phyloP scores from a whole-genome alignment of 1,284 basidiomycete species.

The Sanghuangporus weigelae region DNA sequence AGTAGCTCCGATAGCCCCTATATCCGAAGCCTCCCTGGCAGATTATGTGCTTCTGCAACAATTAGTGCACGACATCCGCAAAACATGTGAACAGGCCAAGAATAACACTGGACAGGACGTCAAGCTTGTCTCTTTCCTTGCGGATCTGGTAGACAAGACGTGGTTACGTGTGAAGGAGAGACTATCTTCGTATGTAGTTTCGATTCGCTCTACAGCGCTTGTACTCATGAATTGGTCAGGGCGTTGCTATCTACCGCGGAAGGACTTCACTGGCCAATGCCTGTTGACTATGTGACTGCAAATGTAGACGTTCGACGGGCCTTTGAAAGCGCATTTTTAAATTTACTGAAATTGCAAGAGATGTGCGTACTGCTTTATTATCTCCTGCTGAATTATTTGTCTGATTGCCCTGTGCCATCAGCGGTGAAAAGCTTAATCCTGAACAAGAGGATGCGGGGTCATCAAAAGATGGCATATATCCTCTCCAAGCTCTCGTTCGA shows the following conservation, averaged over 20 bases:
- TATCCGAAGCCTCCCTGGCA: conserved; percentile 45
- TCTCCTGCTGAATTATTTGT: conserved; percentile 3
- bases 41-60: conserved; percentile 56
- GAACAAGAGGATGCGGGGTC: conserved; percentile 17
- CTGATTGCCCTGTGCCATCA: conserved; percentile 24
- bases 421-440: conserved; percentile 44
- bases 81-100: conserved; percentile 42
- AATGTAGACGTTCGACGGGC: conserved; percentile 44
- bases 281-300: conserved; percentile 56
- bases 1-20: conserved; percentile 31
- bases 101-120: conserved; percentile 41
- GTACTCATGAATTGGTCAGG: conserved; percentile 33
- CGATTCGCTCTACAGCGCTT: background rate
- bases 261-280: conserved; percentile 76
- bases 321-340: conserved; percentile 73
- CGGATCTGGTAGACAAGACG: conserved; percentile 55
- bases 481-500: conserved; percentile 80
- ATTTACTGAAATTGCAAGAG: conserved; percentile 72
- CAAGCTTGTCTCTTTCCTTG: conserved; percentile 53
- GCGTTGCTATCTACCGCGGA: conserved; percentile 61
- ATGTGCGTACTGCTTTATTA: conserved; percentile 51
- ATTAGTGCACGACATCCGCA: conserved; percentile 46
- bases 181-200: conserved; percentile 52
- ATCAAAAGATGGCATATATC: conserved; percentile 59
- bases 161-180: conserved; percentile 70